Percentiles rank a stretch among this genome's conserved stretches.
These are phyloP conservation scores for Leishmania lainsoni DNA, from an alignment of 208 protist genomes.

Conservation along the genomic window DNA sequence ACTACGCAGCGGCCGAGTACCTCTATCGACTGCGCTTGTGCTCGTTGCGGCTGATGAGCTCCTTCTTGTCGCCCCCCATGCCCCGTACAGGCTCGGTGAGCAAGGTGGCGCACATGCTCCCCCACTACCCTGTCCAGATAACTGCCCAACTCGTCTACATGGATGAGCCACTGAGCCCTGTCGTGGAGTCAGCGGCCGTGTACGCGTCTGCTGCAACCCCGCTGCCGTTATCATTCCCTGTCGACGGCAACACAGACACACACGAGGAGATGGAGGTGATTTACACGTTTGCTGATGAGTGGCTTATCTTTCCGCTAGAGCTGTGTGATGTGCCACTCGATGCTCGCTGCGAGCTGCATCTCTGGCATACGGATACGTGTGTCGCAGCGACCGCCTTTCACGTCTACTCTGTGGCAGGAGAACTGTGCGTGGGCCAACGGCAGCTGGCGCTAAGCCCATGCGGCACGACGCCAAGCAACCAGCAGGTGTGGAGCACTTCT, in stretches of 20 bases:
- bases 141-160: slow-evolving; percentile 66
- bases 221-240: neutral
- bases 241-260: neutral
- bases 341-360: slow-evolving; percentile 36
- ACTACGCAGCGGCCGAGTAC: slow-evolving; percentile 32
- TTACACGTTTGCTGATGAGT: slow-evolving; percentile 30
- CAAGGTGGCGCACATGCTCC: neutral
- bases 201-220: slow-evolving; percentile 6
- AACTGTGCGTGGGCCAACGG: slow-evolving; percentile 51
- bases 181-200: slow-evolving; percentile 49
- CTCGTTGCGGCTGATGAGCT: slow-evolving; percentile 15
- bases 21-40: slow-evolving; percentile 30
- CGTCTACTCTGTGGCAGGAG: slow-evolving; percentile 40
- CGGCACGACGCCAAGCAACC: neutral
- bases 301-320: slow-evolving; percentile 78
- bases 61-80: neutral
- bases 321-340: slow-evolving; percentile 87
- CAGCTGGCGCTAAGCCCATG: slow-evolving; percentile 29
- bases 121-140: slow-evolving; percentile 35
- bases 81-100: neutral
- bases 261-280: slow-evolving; percentile 2
- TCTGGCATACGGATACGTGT: slow-evolving; percentile 19
- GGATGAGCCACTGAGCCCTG: slow-evolving; percentile 56
- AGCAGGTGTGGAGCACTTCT: neutral
- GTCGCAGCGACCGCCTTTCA: slow-evolving; percentile 33